phyloP scores from a whole-genome alignment of 495 filamentous ascomycete genomes.

The Daldinia decipiens region DNA sequence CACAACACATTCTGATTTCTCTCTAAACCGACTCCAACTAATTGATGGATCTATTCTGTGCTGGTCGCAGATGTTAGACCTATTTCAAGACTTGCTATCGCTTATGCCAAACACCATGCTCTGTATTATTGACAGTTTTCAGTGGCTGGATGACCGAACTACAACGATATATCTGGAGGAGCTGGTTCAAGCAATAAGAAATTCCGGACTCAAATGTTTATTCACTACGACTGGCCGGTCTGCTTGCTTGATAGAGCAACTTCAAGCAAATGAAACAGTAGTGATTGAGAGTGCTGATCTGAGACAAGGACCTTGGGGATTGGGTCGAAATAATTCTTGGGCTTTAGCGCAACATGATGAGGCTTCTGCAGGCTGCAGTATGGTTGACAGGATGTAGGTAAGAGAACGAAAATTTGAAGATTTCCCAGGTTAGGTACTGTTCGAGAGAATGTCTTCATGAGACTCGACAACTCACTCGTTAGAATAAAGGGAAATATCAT shows the following conservation, averaged over 20 bases:
- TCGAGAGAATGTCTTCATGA: no score
- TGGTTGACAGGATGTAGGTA: no score
- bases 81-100: neutral
- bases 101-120: conserved; percentile 5
- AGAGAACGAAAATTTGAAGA: no score
- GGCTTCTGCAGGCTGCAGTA: no score
- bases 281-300: neutral
- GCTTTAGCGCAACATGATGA: neutral
- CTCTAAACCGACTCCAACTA: neutral
- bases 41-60: conserved; percentile 3
- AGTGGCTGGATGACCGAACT: neutral
- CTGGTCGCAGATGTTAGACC: neutral
- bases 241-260: neutral
- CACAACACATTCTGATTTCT: neutral
- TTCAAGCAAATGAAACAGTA: neutral
- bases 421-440: no score
- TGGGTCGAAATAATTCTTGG: conserved; percentile 4
- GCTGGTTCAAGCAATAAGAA: neutral
- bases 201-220: neutral
- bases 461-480: no score
- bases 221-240: neutral
- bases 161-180: neutral
- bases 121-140: conserved; percentile 5
- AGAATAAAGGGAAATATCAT: no score
- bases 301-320: neutral